Evolutionary conservation across 169 alveolate species (phyloP), one percentile per base, ranked within the genome.

Genomic region (Eimeria necatrix): DNA sequence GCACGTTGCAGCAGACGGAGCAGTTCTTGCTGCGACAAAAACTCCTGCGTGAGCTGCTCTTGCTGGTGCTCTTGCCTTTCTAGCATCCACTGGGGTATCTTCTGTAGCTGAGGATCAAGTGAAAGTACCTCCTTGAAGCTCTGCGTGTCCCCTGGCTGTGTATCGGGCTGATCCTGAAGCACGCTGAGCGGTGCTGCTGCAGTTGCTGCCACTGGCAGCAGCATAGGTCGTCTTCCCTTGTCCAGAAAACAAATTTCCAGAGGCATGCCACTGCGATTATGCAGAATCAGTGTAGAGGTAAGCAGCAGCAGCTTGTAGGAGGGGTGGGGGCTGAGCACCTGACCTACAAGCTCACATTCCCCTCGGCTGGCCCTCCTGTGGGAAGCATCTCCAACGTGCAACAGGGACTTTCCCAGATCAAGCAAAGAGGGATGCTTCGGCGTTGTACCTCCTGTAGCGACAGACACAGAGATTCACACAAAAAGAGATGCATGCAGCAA

Each of bases 291-390:
- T 0, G 98, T 96, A 26, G 98, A 96, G 4, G 98, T 95, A 95
- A 97, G 95, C 94, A 97, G 88, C 76, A 97, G 95, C 93, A 97
- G 96, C 96, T 97, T 97, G 95, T 97, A 97, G 61, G 98, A 97
- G 6, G 98, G 98, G 89, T 97, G 97, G n/a, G 98, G 98, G 20
- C 97, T 96, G 90, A 96, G 93, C 41, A 97, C 98, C 94, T 97
- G 97, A 60, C 98, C 97, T 6, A 97, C 95, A 46, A 84, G 78
- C 84, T 92, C 93, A 78, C 80, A 18, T 3, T 16, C 16, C 3
- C 6, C 73, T 52, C 88, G 49, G 49, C 70, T n/a, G 10, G 51
- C 70, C 53, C 22, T 20, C 10, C 12, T 14, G 14, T 9, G 60
- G 5, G 16, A 26, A 0, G 41, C 4, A 12, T 73, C 84, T 32